A percentile compares a stretch with the other conserved stretches of the same genome.
phyloP scores from a whole-genome alignment of 352 stramenopile species.

The Phytophthora vignae region DNA sequence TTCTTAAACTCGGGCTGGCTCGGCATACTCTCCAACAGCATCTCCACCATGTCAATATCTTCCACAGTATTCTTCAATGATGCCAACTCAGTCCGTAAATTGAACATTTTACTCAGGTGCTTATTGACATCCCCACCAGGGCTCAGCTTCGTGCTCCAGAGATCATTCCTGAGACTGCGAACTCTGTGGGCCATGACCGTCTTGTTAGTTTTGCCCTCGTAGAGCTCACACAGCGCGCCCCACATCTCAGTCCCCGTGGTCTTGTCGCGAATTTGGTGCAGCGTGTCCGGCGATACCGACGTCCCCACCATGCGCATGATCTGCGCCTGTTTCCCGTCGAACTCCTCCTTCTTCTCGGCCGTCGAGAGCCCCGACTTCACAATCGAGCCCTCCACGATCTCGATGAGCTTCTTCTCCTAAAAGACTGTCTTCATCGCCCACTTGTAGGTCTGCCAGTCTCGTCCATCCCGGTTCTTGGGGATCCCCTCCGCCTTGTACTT shows the following conservation, averaged over 20 bases:
- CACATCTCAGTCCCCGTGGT: slow-evolving; percentile 17
- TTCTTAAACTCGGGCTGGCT: too few species aligned
- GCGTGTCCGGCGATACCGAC: neutral
- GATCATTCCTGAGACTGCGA: slow-evolving; percentile 1
- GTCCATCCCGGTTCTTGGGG: neutral
- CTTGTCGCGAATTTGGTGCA: slow-evolving; percentile 18
- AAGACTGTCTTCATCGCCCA: neutral
- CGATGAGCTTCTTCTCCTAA: neutral
- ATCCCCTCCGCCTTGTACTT: neutral
- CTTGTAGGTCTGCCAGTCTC: too few species aligned
- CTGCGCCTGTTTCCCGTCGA: neutral
- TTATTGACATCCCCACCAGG: slow-evolving; percentile 11
- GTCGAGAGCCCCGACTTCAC: neutral
- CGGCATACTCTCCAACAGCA: too few species aligned
- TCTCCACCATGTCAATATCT: neutral
- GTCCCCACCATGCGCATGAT: slow-evolving; percentile 14
- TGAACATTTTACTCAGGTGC: slow-evolving; percentile 20
- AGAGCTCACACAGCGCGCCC: slow-evolving; percentile 6
- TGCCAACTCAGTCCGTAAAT: too few species aligned
- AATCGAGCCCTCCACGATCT: neutral
- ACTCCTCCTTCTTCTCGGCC: neutral
- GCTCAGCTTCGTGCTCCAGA: neutral
- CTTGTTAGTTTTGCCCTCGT: slow-evolving; percentile 10
- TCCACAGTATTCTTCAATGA: too few species aligned
- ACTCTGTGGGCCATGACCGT: slow-evolving; percentile 5